These are phyloP conservation scores for Cytospora chrysosperma DNA, from an alignment of 2,329 filamentous ascomycete species.

Conservation along the genomic window DNA sequence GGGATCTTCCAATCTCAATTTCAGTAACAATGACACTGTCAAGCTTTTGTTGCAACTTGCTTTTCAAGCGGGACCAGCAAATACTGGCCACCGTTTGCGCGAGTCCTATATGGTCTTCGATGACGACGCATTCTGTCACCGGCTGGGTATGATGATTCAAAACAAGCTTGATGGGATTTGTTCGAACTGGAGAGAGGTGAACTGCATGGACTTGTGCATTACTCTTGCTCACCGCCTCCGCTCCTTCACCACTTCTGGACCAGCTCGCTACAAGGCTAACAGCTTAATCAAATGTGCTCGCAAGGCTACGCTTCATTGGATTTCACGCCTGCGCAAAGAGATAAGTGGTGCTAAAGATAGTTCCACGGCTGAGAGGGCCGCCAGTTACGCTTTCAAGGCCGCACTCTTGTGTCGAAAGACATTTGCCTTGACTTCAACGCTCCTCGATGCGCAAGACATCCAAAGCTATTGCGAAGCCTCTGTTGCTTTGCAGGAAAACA, in stretches of 20 bases:
- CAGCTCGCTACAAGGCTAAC: constrained; percentile 25
- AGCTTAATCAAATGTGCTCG: constrained; percentile 43
- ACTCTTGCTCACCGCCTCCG: constrained; percentile 46
- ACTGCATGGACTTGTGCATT: constrained; percentile 58
- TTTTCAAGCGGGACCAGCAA: constrained; percentile 53
- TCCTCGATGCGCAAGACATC: constrained; percentile 26
- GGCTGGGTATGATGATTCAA: constrained; percentile 48
- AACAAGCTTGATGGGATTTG: constrained; percentile 43
- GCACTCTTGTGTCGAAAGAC: constrained; percentile 39
- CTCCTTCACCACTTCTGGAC: constrained; percentile 21
- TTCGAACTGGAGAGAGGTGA: constrained; percentile 57
- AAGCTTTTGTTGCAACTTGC: constrained; percentile 51
- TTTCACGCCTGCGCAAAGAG: constrained; percentile 45
- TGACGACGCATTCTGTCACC: constrained; percentile 49
- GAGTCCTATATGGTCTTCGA: constrained; percentile 48
- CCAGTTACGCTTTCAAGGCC: constrained; percentile 51
- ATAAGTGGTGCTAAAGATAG: constrained; percentile 39
- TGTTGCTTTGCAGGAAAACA: constrained; percentile 47
- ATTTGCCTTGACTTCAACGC: constrained; percentile 30
- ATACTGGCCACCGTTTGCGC: constrained; percentile 38
- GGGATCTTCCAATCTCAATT: constrained; percentile 56
- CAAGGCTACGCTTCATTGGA: constrained; percentile 49
- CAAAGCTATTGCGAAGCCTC: constrained; percentile 39
- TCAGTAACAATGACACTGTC: constrained; percentile 53
- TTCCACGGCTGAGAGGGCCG: constrained; percentile 37